These are phyloP conservation scores for Tulasnella calospora DNA, from an alignment of 768 basidiomycete species.

Conservation along the genomic window DNA sequence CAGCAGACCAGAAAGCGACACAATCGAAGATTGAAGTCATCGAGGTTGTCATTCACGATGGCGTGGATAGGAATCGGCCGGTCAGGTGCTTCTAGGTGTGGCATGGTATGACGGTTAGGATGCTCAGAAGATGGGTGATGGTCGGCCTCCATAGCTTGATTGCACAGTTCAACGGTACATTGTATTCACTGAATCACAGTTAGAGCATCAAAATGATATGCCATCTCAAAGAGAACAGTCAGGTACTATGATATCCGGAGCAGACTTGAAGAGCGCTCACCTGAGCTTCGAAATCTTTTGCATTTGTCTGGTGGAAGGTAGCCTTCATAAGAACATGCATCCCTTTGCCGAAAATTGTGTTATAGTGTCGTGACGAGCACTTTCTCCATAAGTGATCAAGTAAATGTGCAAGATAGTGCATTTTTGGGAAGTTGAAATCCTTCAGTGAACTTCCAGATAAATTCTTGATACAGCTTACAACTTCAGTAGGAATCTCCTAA, in stretches of 20 bases:
- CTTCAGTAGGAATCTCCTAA: too few relatives aligned
- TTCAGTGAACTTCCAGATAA: too few relatives aligned
- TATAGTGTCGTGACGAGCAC: background rate
- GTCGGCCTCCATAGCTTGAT: background rate
- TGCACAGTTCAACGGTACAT: background rate
- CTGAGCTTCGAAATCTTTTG: constrained; percentile 4
- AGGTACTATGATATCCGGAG: too few relatives aligned
- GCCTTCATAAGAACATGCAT: constrained; percentile 4
- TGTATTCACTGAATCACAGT: background rate
- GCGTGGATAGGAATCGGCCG: background rate
- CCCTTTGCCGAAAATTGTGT: background rate
- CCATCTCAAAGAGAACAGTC: background rate
- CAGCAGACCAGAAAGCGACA: too few relatives aligned
- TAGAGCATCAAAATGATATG: background rate
- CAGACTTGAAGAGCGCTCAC: too few relatives aligned
- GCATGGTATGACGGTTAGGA: background rate
- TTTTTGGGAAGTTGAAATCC: constrained; percentile 4
- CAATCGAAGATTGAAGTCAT: too few relatives aligned
- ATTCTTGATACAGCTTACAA: too few relatives aligned
- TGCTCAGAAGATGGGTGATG: background rate
- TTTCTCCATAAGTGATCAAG: background rate
- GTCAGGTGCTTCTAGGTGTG: background rate
- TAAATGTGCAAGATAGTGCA: background rate
- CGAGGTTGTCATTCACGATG: too few relatives aligned
- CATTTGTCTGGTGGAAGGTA: background rate